Evolutionary conservation across 192 early-diverging fungal genomes (phyloP).

Genomic region (Gonapodya sp.): DNA sequence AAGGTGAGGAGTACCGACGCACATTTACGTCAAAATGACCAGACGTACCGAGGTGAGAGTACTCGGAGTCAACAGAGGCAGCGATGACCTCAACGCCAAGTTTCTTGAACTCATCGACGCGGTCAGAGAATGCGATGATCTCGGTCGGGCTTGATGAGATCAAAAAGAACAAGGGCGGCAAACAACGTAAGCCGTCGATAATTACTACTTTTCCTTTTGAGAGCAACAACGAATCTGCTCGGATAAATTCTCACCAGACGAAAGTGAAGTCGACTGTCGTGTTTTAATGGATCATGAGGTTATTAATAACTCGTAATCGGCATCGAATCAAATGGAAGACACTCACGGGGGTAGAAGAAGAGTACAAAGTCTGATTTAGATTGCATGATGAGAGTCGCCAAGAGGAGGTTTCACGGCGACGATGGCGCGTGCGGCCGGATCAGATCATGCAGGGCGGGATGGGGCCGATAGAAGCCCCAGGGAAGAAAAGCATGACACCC

Average conservation of each 20-base stretch:
- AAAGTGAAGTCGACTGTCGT: background rate
- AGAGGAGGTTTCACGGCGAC: background rate
- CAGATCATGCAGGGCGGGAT: background rate
- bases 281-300: background rate
- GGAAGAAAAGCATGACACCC: background rate
- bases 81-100: constrained; percentile 65
- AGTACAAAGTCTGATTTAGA: background rate
- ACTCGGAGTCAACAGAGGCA: constrained; percentile 54
- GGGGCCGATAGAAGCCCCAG: background rate
- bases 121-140: constrained; percentile 72
- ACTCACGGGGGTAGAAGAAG: constrained; percentile 3
- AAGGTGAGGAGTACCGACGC: constrained; percentile 31
- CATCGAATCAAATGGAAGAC: background rate
- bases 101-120: constrained; percentile 68
- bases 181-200: background rate
- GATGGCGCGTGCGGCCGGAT: background rate
- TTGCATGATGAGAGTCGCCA: background rate
- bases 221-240: background rate
- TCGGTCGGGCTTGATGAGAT: constrained; percentile 27
- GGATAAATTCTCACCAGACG: background rate
- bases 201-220: too few relatives aligned
- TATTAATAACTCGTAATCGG: too few relatives aligned
- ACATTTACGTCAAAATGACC: background rate
- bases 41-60: constrained; percentile 35
- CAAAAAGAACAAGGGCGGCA: background rate